Base-by-base conservation (phyloP, 2,329 filamentous ascomycete species). In the Atkinsonella texensis region DNA sequence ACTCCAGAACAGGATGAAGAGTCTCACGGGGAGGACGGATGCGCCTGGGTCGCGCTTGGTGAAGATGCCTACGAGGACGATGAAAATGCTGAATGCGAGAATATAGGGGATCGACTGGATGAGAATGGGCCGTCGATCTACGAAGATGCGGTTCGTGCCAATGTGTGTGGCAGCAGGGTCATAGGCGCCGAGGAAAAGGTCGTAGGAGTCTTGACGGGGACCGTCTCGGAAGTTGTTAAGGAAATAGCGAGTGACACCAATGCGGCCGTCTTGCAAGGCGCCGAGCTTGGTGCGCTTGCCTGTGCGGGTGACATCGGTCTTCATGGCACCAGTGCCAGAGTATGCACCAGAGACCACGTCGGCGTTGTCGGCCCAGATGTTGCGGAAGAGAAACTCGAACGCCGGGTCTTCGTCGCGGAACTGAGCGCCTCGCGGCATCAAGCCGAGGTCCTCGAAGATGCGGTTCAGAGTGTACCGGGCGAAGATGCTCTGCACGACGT, bases 301-400 rank as follows among this genome's bases (percentile, higher is more conserved):
- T 1, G 89, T 89, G n/a, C 93, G 84, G 2, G 93, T 98, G 61
- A 97, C 89, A 66, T 98, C 94, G 0, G 93, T 98, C 77, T 98
- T 98, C 72, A 98, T 81, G 49, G 93, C 93, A 3, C 93, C 94
- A 0, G 94, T 98, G 51, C 93, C 93, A 1, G 93, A 93, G 68
- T 98, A 98, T 0, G 89, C 84, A 59, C 81, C 85, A 17, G 90
- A 95, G 35, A 98, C 90, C 23, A 94, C 85, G 66, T 98, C 93
- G 52, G 94, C 93, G 62, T 98, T 98, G 70, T 98, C 93, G 32
- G 93, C 93, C 93, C 93, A 98, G 15, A 97, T 76, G 68, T 97
- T 97, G 58, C 93, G 88, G 80, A 97, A 98, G 53, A 97, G 73
- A 60, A 85, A 76, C 68, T 96, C 90, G 65, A 98, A 98, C 1